Evolutionary conservation across 2,329 filamentous ascomycete genomes (phyloP).

Genomic region (Tolypocladium endophyticum): DNA sequence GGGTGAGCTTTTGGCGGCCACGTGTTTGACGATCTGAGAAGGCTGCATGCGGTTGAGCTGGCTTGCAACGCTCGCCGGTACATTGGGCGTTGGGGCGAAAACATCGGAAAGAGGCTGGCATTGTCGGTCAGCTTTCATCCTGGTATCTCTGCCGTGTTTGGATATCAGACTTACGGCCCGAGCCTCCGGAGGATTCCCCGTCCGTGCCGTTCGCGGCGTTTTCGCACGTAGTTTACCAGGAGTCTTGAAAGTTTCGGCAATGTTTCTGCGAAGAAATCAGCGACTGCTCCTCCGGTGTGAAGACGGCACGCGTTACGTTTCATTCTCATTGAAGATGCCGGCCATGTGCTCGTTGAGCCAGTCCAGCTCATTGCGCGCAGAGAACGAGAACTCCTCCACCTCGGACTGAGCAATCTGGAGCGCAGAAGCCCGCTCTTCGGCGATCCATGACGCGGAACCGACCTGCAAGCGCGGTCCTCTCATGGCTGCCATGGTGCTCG

Average conservation of each 20-base stretch:
- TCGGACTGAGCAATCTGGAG: constrained; percentile 68
- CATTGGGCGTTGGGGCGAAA: constrained; percentile 44
- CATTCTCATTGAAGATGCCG: constrained; percentile 78
- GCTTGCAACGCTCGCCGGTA: constrained; percentile 41
- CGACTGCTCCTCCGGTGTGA: not conserved
- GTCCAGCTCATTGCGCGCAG: constrained; percentile 86
- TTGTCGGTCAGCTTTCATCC: constrained; percentile 13
- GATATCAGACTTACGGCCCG: constrained; percentile 46
- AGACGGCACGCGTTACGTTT: constrained; percentile 50
- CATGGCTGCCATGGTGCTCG: constrained; percentile 29
- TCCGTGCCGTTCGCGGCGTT: constrained; percentile 63
- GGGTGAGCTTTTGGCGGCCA: constrained; percentile 21
- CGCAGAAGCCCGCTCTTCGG: constrained; percentile 71
- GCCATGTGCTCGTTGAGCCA: constrained; percentile 99
- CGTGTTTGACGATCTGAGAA: constrained; percentile 48
- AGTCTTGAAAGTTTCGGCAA: constrained; percentile 93
- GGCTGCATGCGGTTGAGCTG: constrained; percentile 39
- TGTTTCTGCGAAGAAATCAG: constrained; percentile 49
- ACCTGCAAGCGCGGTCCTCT: constrained; percentile 55
- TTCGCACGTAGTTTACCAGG: constrained; percentile 75
- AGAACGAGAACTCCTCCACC: constrained; percentile 86
- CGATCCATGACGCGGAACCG: constrained; percentile 77
- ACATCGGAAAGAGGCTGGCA: constrained; percentile 51
- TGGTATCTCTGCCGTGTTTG: too few relatives aligned
- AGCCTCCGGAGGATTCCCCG: constrained; percentile 43